Evolutionary conservation across 306 rosid species (phyloP).

Genomic region (Pyrus betulifolia): DNA sequence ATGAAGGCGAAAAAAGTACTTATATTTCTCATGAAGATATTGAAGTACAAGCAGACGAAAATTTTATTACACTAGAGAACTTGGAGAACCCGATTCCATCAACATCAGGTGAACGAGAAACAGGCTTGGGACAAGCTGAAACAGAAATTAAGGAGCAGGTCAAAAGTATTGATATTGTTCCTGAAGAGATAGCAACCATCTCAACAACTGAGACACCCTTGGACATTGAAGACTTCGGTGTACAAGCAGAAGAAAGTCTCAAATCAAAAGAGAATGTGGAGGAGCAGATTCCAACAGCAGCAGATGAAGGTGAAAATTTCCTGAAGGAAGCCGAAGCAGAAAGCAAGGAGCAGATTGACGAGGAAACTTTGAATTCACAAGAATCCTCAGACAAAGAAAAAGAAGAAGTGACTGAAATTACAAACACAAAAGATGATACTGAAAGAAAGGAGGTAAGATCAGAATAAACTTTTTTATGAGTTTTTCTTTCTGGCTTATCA

Average conservation of each 20-base stretch:
- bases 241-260: background rate
- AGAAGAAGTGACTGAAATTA: slow-evolving; percentile 8
- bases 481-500: background rate
- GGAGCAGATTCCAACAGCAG: background rate
- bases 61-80: background rate
- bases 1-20: background rate
- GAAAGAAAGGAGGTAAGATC: slow-evolving; percentile 17
- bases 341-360: background rate
- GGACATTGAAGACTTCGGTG: background rate
- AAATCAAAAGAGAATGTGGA: background rate
- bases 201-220: background rate
- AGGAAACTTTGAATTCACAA: background rate
- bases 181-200: too few relatives aligned
- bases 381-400: slow-evolving; percentile 3
- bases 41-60: slow-evolving; percentile 4
- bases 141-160: background rate
- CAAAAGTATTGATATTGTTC: background rate
- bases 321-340: slow-evolving; percentile 17
- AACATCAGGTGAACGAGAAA: background rate
- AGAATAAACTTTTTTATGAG: background rate
- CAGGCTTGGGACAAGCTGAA: background rate
- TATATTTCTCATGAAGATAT: background rate
- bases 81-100: background rate
- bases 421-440: background rate
- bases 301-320: slow-evolving; percentile 8